phyloP scores from a whole-genome alignment of 805 yeast genomes.

The Metschnikowia picachoensis region DNA sequence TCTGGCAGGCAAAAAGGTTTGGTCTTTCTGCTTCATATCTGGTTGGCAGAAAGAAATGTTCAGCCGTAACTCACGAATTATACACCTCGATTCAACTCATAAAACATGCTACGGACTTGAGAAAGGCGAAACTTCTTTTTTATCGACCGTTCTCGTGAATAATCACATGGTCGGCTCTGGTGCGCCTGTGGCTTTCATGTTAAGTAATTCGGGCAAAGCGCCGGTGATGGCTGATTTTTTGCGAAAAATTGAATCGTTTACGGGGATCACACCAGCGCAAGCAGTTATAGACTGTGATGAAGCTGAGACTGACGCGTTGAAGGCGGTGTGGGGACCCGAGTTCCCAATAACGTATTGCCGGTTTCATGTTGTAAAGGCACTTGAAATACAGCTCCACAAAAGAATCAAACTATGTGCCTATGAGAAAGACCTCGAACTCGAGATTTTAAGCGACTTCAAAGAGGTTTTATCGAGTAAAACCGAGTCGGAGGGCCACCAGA shows the following conservation, averaged over 20 bases:
- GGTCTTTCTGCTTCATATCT: neutral
- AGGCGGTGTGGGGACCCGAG: neutral
- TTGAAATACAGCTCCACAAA: neutral
- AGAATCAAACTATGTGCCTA: neutral
- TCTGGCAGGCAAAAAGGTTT: neutral
- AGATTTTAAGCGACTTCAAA: neutral
- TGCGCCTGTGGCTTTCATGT: neutral
- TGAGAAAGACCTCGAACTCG: neutral
- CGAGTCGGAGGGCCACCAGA: neutral
- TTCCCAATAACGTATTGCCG: neutral
- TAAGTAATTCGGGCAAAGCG: neutral
- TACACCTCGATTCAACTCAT: slow-evolving; percentile 1
- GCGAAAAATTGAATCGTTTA: neutral
- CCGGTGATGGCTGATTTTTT: neutral
- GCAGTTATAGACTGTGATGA: neutral
- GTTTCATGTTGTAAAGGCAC: neutral
- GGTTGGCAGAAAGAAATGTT: neutral
- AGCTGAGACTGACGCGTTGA: neutral
- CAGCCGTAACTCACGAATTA: neutral
- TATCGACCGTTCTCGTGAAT: neutral
- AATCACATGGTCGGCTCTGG: neutral
- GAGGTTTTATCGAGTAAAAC: neutral
- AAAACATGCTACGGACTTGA: neutral
- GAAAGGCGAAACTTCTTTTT: neutral
- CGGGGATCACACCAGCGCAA: neutral